phyloP scores from a whole-genome alignment of 140 eudicot species.

The Bidens hawaiensis region DNA sequence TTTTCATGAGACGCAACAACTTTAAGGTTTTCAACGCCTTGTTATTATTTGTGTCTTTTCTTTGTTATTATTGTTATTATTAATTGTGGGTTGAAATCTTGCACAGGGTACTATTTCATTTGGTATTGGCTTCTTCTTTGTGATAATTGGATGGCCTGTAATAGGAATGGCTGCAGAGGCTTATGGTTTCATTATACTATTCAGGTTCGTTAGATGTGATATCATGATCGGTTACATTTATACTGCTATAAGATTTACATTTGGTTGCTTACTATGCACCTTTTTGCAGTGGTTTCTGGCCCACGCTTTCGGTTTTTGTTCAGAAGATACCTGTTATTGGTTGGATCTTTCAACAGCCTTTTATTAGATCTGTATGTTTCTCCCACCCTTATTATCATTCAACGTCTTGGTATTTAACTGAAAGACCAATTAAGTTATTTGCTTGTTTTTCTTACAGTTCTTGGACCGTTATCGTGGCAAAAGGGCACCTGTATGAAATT shows the following conservation, averaged over 20 bases:
- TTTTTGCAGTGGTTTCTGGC: slow-evolving; percentile 85
- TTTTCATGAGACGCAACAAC: slow-evolving; percentile 60
- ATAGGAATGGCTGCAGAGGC: slow-evolving; percentile 63
- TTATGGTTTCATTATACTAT: slow-evolving; percentile 63
- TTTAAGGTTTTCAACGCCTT: slow-evolving; percentile 44
- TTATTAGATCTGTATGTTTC: slow-evolving; percentile 60
- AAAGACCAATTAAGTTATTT: too few species aligned
- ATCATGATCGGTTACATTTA: neutral
- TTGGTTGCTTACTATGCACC: slow-evolving; percentile 12
- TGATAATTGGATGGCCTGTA: slow-evolving; percentile 69
- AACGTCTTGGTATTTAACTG: neutral
- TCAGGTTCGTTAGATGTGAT: slow-evolving; percentile 44
- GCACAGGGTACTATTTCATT: slow-evolving; percentile 56
- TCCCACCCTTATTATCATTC: neutral
- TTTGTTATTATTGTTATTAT: neutral
- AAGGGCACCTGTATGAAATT: slow-evolving; percentile 40
- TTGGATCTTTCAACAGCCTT: slow-evolving; percentile 82
- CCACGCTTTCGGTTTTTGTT: slow-evolving; percentile 70
- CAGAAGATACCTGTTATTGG: slow-evolving; percentile 88
- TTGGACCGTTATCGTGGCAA: slow-evolving; percentile 38
- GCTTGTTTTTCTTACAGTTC: slow-evolving; percentile 27
- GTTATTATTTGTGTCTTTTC: too few species aligned
- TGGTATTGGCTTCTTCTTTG: slow-evolving; percentile 62
- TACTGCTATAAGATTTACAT: slow-evolving; percentile 5
- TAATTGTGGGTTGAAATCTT: slow-evolving; percentile 3